Conservation (phyloP, 208 protist species). For the Perkinsela sp. region DNA sequence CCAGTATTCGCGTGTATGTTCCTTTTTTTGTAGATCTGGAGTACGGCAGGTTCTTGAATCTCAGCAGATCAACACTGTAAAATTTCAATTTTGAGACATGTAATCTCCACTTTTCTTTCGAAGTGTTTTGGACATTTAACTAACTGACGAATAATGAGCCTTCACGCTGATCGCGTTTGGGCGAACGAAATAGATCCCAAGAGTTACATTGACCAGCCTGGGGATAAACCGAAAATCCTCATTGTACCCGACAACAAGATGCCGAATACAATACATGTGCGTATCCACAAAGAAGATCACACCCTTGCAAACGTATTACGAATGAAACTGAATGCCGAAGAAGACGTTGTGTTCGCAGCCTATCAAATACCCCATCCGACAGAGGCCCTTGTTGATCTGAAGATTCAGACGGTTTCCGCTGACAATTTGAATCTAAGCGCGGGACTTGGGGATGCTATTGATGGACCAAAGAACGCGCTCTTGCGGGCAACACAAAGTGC, state of each 20-base stretch:
- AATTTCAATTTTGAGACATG: too few species aligned
- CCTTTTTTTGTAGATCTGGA: too few species aligned
- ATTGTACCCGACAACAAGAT: background rate
- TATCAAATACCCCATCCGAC: constrained; percentile 62
- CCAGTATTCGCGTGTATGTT: too few species aligned
- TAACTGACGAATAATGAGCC: background rate
- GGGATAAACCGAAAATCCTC: background rate
- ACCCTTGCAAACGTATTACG: constrained; percentile 53
- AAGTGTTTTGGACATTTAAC: too few species aligned
- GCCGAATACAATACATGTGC: constrained; percentile 6
- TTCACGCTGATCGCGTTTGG: background rate
- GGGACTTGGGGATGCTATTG: background rate
- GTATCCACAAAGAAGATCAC: constrained; percentile 64
- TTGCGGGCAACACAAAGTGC: background rate
- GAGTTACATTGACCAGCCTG: background rate
- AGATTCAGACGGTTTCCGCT: constrained; percentile 23
- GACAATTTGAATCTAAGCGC: background rate
- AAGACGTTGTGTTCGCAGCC: constrained; percentile 42
- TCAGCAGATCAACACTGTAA: too few species aligned
- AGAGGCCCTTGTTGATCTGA: constrained; percentile 46
- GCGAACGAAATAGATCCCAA: background rate
- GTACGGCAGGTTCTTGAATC: too few species aligned
- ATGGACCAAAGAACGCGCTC: background rate
- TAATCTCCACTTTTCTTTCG: too few species aligned
- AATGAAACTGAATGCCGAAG: constrained; percentile 51